Base-by-base conservation (phyloP, 73 alveolate species). In the Tetrahymena borealis region DNA sequence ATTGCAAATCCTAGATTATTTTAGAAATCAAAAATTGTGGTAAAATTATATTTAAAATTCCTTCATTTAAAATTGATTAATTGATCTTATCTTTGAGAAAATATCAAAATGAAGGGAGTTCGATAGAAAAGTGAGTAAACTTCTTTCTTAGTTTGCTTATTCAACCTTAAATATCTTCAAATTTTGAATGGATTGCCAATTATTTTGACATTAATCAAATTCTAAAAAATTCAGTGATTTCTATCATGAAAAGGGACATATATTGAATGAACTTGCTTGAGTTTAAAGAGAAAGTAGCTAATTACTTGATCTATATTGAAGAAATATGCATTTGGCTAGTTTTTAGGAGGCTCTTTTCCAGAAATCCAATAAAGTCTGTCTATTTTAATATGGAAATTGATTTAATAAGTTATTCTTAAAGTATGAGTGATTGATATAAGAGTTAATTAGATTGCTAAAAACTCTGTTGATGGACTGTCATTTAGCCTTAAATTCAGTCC, bases 251-350 rank as follows among this genome's bases (percentile, higher is more conserved):
- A n/a, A n/a, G n/a, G n/a, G n/a, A n/a, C n/a, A n/a, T n/a, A n/a
- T n/a, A n/a, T n/a, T n/a, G n/a, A n/a, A n/a, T n/a, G n/a, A n/a
- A n/a, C n/a, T n/a, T n/a, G n/a, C n/a, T n/a, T n/a, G n/a, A n/a
- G 6, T 24, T 40, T 40, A 40, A 15, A 7, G 31, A 15, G 28
- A 9, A 60, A 60, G 15, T 60, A n/a, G n/a, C n/a, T n/a, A 9
- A 18, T 60, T 78, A 92, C 95, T 79, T 93, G 85, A 94, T 98
- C 99, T n/a, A 98, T 98, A 94, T 98, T 95, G 92, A 98, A 98
- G 96, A 92, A 97, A 94, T 91, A 97, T 78, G 99, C 98, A 78
- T 98, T 94, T 20, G 96, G 94, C 90, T 96, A 90, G 78, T 94
- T 92, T 90, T 95, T 95, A 5, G 99, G 99, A 13, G 99, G 98